phyloP scores from a whole-genome alignment of 78 protist species.

The Mastigamoeba balamuthi region DNA sequence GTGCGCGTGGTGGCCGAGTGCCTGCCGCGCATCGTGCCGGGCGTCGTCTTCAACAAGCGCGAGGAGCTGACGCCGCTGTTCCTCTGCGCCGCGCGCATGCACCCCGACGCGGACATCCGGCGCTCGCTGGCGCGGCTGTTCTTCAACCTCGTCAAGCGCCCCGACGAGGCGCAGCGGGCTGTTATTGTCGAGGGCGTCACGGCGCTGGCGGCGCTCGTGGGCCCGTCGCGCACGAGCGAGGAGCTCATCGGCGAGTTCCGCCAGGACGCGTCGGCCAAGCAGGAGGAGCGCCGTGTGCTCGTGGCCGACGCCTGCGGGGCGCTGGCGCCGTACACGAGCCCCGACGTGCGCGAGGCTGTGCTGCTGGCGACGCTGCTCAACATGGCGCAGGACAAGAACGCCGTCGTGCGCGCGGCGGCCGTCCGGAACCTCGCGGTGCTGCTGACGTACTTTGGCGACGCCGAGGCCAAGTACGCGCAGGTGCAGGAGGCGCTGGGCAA shows the following conservation, averaged over 20 bases:
- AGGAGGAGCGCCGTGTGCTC: slow-evolving; percentile 35
- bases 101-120: slow-evolving; percentile 40
- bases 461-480: too few species aligned
- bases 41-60: slow-evolving; percentile 28
- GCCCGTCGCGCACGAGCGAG: slow-evolving; percentile 33
- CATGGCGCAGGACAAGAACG: too few species aligned
- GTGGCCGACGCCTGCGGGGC: slow-evolving; percentile 50
- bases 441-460: too few species aligned
- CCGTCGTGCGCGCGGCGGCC: too few species aligned
- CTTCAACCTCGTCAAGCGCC: slow-evolving; percentile 46
- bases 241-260: slow-evolving; percentile 38
- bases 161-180: slow-evolving; percentile 43
- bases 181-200: slow-evolving; percentile 42
- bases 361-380: too few species aligned
- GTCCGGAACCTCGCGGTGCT: too few species aligned
- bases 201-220: slow-evolving; percentile 36
- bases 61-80: slow-evolving; percentile 48
- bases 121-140: neutral
- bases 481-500: too few species aligned
- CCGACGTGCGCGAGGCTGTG: slow-evolving; percentile 37
- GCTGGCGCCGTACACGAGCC: slow-evolving; percentile 34
- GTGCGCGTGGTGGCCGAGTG: slow-evolving; percentile 26
- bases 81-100: slow-evolving; percentile 13
- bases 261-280: slow-evolving; percentile 25
- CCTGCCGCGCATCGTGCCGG: slow-evolving; percentile 41